Evolutionary conservation across 768 basidiomycete genomes (phyloP).

Genomic region (Tulasnella sp.): DNA sequence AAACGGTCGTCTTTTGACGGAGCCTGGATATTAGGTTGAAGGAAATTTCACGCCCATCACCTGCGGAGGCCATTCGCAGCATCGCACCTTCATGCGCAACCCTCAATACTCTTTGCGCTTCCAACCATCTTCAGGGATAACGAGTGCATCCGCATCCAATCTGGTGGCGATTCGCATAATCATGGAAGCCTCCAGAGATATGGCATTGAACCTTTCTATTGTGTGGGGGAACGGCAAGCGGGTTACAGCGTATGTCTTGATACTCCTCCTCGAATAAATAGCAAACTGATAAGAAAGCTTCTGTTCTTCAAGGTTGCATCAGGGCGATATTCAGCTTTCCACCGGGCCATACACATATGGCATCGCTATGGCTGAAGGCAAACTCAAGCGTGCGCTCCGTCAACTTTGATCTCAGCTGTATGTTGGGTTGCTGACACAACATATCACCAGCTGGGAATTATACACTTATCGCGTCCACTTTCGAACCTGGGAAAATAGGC

Average conservation of each 20-base stretch:
- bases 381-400: constrained; percentile 40
- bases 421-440: neutral
- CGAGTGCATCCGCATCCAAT: neutral
- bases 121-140: constrained; percentile 26
- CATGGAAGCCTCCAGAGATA: constrained; percentile 48
- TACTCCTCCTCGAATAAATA: neutral
- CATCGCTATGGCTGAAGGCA: constrained; percentile 43
- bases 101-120: constrained; percentile 75
- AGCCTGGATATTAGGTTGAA: constrained; percentile 37
- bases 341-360: constrained; percentile 81
- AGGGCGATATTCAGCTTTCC: constrained; percentile 59
- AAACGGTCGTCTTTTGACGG: too few relatives aligned
- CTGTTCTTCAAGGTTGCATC: constrained; percentile 36
- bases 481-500: constrained; percentile 38
- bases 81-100: constrained; percentile 78
- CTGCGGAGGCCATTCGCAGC: constrained; percentile 73
- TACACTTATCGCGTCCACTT: constrained; percentile 10
- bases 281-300: neutral
- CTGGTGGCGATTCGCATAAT: constrained; percentile 33
- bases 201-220: constrained; percentile 61
- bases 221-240: constrained; percentile 70
- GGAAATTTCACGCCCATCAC: constrained; percentile 57
- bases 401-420: neutral
- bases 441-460: neutral
- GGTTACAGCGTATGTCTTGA: constrained; percentile 53